Base-by-base conservation (phyloP, 1,284 basidiomycete species). In the Wallemia ichthyophaga region DNA sequence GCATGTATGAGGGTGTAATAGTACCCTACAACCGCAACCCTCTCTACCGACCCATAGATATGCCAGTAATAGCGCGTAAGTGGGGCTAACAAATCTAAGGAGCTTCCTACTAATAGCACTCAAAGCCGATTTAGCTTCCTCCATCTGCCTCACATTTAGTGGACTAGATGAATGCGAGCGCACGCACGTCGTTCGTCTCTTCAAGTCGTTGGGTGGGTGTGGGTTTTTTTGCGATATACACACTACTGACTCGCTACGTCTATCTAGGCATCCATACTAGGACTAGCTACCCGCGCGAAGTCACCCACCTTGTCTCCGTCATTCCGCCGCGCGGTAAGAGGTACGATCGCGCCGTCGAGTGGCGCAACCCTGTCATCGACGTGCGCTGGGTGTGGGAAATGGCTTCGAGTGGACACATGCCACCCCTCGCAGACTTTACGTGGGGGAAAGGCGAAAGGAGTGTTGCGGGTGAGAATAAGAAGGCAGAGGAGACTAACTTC, bases 1-100 rank as follows among this genome's bases (percentile, higher is more conserved):
- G 81, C 63, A 72, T 85, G 15, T 80, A 76, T 60, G 76, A 78
- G 62, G 78, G 81, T 56, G 73, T 75, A 17, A 70, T 85, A 60
- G 80, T 79, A 66, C 66, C 67, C 21, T 69, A 74, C 0, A 73
- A 76, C 1, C 79, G 81, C 56, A 78, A 83, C 63, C 66, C 79
- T 13, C 73, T 76, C 0, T 84, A 81, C 63, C 67, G 68, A 0
- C 83, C 83, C 7, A 25, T 59, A 57, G 13, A 25, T 9, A 19
- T 60, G 5, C 25, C 60, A 21, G 48, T 23, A 2, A 53, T 48
- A 5, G 7, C 37, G n/a, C n/a, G 28, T 31, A 31, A 31, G 28
- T 31, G 7, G 28, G 7, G 9, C 17, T 31, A 7, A 17, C 28
- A 7, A 31, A 7, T 31, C 17, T n/a, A n/a, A n/a, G n/a, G 28